Percentiles rank a stretch among this genome's conserved stretches.
Evolutionary conservation across 2,329 filamentous ascomycete genomes (phyloP).

Genomic region (Cytospora paraplurivora): DNA sequence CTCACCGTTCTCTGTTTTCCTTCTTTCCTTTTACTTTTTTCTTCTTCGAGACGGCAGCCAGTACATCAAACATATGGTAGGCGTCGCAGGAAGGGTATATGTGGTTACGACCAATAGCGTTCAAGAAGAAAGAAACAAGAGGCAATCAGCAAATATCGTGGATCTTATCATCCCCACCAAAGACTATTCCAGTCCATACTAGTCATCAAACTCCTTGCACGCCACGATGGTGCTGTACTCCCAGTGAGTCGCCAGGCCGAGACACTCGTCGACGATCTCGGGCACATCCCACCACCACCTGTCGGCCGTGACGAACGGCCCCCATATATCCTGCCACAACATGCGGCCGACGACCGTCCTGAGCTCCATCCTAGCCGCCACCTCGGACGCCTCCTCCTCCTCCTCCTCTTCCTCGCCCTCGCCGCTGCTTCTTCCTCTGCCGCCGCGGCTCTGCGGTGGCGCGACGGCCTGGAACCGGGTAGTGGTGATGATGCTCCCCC

Average conservation of each 20-base stretch:
- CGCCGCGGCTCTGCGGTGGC: constrained; percentile 3
- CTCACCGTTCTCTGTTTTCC: not conserved
- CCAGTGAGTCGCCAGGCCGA: constrained; percentile 57
- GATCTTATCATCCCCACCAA: not conserved
- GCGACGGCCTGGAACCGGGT: constrained; percentile 52
- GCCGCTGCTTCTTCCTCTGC: constrained; percentile 31
- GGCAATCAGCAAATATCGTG: too few species aligned
- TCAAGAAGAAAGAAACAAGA: not conserved
- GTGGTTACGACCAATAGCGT: not conserved
- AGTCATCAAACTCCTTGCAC: constrained; percentile 45
- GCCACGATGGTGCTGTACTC: constrained; percentile 60
- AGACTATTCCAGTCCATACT: not conserved
- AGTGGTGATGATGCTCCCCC: constrained; percentile 50
- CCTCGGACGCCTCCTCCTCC: constrained; percentile 33
- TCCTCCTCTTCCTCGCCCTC: constrained; percentile 28
- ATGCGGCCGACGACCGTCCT: constrained; percentile 56
- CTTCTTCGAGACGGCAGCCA: not conserved
- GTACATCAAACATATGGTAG: not conserved
- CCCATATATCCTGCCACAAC: constrained; percentile 65
- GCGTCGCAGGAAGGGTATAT: not conserved
- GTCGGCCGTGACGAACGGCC: constrained; percentile 49
- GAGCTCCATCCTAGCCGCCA: constrained; percentile 37
- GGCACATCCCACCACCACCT: constrained; percentile 66
- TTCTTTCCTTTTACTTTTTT: not conserved
- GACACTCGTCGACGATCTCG: constrained; percentile 57